A percentile compares a stretch with the other conserved stretches of the same genome.
Evolutionary conservation across 805 yeast genomes (phyloP).

Genomic region (Metschnikowia proteae): DNA sequence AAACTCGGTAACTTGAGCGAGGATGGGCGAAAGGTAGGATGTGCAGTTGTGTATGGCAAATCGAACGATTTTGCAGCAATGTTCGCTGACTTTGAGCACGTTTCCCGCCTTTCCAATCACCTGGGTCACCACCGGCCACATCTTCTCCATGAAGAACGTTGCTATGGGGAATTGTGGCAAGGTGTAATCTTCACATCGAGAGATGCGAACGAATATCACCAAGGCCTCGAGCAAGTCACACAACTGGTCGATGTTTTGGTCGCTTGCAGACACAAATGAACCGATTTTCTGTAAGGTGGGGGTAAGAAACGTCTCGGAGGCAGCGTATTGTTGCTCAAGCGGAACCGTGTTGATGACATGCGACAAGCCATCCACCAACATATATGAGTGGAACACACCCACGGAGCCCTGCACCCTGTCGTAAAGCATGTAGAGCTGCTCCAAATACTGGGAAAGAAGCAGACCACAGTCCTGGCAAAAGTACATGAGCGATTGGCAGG

Average conservation of each 20-base stretch:
- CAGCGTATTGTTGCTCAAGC: constrained; percentile 47
- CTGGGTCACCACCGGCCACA: constrained; percentile 56
- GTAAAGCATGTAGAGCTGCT: constrained; percentile 74
- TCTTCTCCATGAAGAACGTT: constrained; percentile 45
- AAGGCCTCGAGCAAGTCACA: constrained; percentile 76
- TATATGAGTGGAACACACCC: constrained; percentile 67
- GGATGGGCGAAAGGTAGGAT: constrained; percentile 51
- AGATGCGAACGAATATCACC: constrained; percentile 54
- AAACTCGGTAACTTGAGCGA: constrained; percentile 61
- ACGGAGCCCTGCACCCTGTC: constrained; percentile 47
- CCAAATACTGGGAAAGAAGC: constrained; percentile 61
- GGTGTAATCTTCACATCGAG: constrained; percentile 45
- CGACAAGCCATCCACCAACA: constrained; percentile 85
- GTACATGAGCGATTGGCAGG: constrained; percentile 90
- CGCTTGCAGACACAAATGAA: constrained; percentile 18
- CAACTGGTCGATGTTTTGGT: constrained; percentile 24
- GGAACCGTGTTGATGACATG: constrained; percentile 68
- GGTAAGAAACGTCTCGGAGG: constrained; percentile 59
- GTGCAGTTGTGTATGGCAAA: constrained; percentile 61
- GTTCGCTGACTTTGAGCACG: constrained; percentile 65
- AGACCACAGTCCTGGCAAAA: constrained; percentile 88
- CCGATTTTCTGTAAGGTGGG: constrained; percentile 55
- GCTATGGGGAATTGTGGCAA: constrained; percentile 48
- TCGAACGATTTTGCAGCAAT: constrained; percentile 65
- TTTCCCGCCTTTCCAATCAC: constrained; percentile 54